Conservation (phyloP, 768 basidiomycete species). For the Lactarius sp. region DNA sequence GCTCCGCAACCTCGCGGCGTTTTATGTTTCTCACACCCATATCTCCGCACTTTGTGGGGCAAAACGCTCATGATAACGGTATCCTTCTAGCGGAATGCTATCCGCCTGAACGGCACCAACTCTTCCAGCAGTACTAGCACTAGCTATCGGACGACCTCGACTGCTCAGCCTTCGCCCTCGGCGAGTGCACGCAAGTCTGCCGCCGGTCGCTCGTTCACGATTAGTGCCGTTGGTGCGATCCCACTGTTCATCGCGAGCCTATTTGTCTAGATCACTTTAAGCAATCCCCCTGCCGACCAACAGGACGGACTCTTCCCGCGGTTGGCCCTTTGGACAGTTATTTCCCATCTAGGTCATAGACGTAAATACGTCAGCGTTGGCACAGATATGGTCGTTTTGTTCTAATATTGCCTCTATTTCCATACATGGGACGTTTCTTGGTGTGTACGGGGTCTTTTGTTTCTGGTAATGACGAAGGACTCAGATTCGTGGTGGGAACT, state of each 20-base stretch:
- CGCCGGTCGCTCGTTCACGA: constrained; percentile 1
- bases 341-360: background rate
- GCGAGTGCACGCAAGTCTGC: constrained; percentile 7
- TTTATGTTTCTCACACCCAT: constrained; percentile 4
- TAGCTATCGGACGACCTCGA: constrained; percentile 18
- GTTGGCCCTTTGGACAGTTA: background rate
- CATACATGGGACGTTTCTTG: background rate
- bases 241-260: constrained; percentile 18
- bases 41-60: background rate
- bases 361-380: constrained; percentile 1
- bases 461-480: background rate
- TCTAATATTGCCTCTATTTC: constrained; percentile 2
- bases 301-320: background rate
- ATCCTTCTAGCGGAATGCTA: constrained; percentile 47
- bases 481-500: background rate
- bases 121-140: constrained; percentile 7
- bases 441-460: background rate
- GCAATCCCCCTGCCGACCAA: background rate
- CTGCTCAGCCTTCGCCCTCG: constrained; percentile 8
- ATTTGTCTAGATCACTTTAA: constrained; percentile 8
- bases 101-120: constrained; percentile 50
- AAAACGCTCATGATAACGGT: background rate
- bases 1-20: constrained; percentile 11
- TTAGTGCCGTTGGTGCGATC: constrained; percentile 9
- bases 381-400: background rate